phyloP scores from a whole-genome alignment of 2,329 filamentous ascomycete genomes.

The Fusarium torreyae region DNA sequence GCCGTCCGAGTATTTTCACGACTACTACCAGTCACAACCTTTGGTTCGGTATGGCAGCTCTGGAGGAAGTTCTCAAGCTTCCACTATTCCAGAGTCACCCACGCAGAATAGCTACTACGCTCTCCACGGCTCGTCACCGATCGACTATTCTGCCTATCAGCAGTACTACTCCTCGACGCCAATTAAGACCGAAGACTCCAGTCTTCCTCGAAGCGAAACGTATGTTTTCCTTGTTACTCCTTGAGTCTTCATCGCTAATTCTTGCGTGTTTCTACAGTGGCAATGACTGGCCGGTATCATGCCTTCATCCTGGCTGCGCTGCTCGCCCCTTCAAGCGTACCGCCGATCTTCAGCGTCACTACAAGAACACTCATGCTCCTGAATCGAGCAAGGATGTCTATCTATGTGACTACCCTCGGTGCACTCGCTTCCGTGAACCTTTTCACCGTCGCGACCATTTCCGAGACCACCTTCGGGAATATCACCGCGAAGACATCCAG shows the following conservation, averaged over 20 bases:
- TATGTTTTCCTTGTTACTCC: constrained; percentile 18
- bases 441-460: constrained; percentile 71
- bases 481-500: constrained; percentile 68
- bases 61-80: constrained; percentile 49
- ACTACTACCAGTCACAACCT: constrained; percentile 47
- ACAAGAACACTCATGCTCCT: constrained; percentile 63
- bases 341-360: constrained; percentile 70
- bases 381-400: constrained; percentile 60
- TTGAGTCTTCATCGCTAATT: constrained; percentile 14
- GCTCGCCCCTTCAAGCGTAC: constrained; percentile 65
- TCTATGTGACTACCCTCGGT: constrained; percentile 67
- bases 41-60: constrained; percentile 52
- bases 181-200: constrained; percentile 8
- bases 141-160: constrained; percentile 26
- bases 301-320: constrained; percentile 60
- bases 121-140: constrained; percentile 31
- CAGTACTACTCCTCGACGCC: constrained; percentile 26
- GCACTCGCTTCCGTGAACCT: constrained; percentile 60
- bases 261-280: constrained; percentile 28
- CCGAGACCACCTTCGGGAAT: constrained; percentile 70
- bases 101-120: constrained; percentile 37
- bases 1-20: constrained; percentile 33
- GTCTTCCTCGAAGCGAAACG: constrained; percentile 30
- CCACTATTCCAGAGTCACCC: constrained; percentile 50
- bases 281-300: constrained; percentile 56